Percentiles rank a stretch among this genome's conserved stretches.
These are phyloP conservation scores for Pleurotus cornucopiae DNA, from an alignment of 768 basidiomycete species.

Conservation along the genomic window DNA sequence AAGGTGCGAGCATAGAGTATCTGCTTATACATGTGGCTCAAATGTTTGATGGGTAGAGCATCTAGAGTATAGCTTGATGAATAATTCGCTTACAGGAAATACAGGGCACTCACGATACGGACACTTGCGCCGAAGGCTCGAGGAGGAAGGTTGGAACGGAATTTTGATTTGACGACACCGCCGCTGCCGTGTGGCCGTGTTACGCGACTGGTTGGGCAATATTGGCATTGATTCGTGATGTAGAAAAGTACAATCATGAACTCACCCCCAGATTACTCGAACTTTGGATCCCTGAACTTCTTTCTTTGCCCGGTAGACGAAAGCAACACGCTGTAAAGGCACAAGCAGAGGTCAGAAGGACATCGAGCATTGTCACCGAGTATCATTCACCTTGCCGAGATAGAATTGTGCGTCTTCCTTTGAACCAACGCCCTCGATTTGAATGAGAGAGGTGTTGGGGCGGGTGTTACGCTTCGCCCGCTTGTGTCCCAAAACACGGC, in stretches of 20 bases:
- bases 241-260: conserved; percentile 10
- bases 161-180: conserved; percentile 97
- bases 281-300: conserved; percentile 93
- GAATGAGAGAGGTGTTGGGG: conserved; percentile 94
- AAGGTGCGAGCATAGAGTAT: conserved; percentile 1
- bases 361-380: neutral
- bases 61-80: conserved; percentile 36
- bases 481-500: conserved; percentile 97
- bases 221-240: neutral
- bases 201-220: conserved; percentile 55
- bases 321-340: conserved; percentile 77
- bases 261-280: conserved; percentile 97
- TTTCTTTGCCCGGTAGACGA: conserved; percentile 95
- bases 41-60: conserved; percentile 90
- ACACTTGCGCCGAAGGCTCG: conserved; percentile 90
- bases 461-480: conserved; percentile 95
- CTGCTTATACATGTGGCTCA: conserved; percentile 29
- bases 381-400: conserved; percentile 85
- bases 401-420: conserved; percentile 97
- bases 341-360: neutral
- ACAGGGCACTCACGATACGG: conserved; percentile 66
- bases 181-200: conserved; percentile 92
- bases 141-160: conserved; percentile 92
- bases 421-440: conserved; percentile 93
- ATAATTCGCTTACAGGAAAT: neutral